A percentile compares a stretch with the other conserved stretches of the same genome.
These are phyloP conservation scores for Alternaria arborescens DNA, from an alignment of 2,329 filamentous ascomycete genomes.

Conservation along the genomic window DNA sequence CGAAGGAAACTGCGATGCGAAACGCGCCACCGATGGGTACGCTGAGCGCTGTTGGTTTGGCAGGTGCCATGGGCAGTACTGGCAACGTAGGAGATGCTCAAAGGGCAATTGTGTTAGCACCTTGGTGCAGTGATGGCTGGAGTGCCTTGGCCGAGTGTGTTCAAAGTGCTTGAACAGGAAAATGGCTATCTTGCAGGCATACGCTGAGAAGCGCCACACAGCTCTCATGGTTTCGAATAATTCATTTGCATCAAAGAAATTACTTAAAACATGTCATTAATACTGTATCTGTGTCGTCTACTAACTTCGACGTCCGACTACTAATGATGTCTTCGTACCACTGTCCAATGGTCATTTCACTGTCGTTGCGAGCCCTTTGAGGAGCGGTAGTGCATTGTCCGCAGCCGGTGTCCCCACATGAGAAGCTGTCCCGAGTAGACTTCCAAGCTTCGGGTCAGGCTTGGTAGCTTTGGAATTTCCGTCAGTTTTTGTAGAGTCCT, in stretches of 20 bases:
- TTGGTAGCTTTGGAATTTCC: no score
- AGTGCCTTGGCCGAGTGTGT: conserved; percentile 41
- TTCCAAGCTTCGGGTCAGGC: no score
- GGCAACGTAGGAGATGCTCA: conserved; percentile 77
- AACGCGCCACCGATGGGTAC: conserved; percentile 76
- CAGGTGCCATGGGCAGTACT: conserved; percentile 77
- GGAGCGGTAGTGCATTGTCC: no score
- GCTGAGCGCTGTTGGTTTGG: conserved; percentile 74
- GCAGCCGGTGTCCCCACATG: no score
- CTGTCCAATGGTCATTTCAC: no score
- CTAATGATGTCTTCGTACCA: no score
- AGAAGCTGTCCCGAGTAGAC: no score
- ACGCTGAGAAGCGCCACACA: not conserved
- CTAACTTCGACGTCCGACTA: not conserved
- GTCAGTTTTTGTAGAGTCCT: no score
- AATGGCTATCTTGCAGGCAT: not conserved
- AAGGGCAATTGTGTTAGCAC: conserved; percentile 78
- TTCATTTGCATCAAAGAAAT: not conserved
- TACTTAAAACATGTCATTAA: no score
- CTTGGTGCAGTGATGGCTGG: conserved; percentile 78
- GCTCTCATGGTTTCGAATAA: not conserved
- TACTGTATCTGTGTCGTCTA: not conserved
- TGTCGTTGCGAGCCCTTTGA: no score
- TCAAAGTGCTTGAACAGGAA: conserved; percentile 4
- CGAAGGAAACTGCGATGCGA: conserved; percentile 77